Conservation (phyloP, 2,329 filamentous ascomycete genomes). For the Ilyonectria robusta region DNA sequence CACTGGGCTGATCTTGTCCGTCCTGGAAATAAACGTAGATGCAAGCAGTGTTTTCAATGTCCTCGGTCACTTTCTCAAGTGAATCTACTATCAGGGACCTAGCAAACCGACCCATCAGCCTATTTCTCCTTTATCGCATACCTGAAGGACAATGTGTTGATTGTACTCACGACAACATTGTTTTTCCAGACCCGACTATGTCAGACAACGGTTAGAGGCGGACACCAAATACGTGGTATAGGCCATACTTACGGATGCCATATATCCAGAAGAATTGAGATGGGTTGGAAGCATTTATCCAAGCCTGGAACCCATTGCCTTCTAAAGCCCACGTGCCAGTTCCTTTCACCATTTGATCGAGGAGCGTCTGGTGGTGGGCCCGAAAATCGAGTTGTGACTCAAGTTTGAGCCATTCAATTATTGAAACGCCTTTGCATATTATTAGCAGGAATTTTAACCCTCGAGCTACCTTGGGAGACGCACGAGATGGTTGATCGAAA, state of each 20-base stretch:
- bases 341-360: not conserved
- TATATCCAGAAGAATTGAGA: not conserved
- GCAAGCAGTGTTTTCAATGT: not conserved
- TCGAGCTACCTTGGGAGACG: not conserved
- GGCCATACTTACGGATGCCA: not conserved
- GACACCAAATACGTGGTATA: too few relatives aligned
- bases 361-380: not conserved
- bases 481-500: not conserved
- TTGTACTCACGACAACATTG: not conserved
- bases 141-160: not conserved
- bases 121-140: not conserved
- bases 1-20: not conserved
- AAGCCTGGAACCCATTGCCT: not conserved
- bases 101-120: not conserved
- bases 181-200: not conserved
- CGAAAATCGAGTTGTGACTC: constrained; percentile 1
- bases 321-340: not conserved
- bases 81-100: not conserved
- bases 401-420: constrained; percentile 5
- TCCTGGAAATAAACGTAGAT: constrained; percentile 7
- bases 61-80: not conserved
- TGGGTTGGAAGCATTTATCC: not conserved
- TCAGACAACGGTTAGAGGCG: not conserved
- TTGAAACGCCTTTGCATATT: not conserved
- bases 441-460: not conserved